A percentile compares a stretch with the other conserved stretches of the same genome.
Conservation (phyloP, 176 grass and related monocot species). For the Raddia distichophylla region DNA sequence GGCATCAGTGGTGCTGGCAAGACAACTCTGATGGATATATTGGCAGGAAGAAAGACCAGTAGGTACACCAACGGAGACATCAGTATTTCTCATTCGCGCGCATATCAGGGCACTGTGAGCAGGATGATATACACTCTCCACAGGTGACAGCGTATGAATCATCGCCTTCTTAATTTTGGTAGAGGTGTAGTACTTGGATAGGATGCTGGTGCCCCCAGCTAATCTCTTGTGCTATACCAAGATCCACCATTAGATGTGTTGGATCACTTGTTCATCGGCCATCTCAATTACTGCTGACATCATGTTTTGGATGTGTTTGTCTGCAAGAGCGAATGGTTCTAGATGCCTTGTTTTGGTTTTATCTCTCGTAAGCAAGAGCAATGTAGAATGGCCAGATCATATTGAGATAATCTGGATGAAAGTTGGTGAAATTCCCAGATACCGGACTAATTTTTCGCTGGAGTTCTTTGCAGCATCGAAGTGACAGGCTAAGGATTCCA, state of each 20-base stretch:
- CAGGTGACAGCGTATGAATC: conserved; percentile 11
- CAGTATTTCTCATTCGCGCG: conserved; percentile 25
- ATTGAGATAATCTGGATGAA: neutral
- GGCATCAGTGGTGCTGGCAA: conserved; percentile 22
- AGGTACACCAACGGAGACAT: conserved; percentile 9
- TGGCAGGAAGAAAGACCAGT: conserved; percentile 27
- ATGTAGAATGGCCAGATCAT: neutral
- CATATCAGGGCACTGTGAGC: conserved; percentile 26
- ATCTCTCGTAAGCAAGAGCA: neutral
- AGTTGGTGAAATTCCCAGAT: neutral
- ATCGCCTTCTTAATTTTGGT: too few relatives aligned
- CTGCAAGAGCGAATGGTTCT: neutral
- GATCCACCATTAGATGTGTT: neutral
- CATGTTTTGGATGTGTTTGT: neutral
- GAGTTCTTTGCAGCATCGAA: neutral
- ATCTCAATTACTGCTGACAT: conserved; percentile 22
- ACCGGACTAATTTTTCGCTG: neutral
- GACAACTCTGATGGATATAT: conserved; percentile 34
- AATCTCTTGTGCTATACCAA: neutral
- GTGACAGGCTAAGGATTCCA: neutral
- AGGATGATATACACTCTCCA: conserved; percentile 27
- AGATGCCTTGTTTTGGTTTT: neutral
- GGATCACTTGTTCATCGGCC: neutral
- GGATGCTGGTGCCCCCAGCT: neutral
- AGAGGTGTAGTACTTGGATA: too few relatives aligned